Conservation (phyloP, 176 grass and related monocot species). For the Dactylis glomerata region DNA sequence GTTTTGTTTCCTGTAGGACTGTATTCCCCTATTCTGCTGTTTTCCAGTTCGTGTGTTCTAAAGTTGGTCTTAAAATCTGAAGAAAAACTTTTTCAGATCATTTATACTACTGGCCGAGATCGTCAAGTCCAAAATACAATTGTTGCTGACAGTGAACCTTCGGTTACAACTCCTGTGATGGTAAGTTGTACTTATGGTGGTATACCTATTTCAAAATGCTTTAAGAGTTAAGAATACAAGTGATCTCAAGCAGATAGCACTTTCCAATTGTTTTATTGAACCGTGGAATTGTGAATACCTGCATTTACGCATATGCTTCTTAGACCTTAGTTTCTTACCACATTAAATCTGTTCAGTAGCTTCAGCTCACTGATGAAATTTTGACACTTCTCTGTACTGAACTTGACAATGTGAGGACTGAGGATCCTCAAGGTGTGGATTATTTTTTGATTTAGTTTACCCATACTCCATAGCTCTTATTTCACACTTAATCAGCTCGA, state of each 20-base stretch:
- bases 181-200: slow-evolving; percentile 34
- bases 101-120: slow-evolving; percentile 84
- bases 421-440: background rate
- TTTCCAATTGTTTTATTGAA: slow-evolving; percentile 9
- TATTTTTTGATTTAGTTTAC: slow-evolving; percentile 10
- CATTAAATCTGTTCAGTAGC: slow-evolving; percentile 9
- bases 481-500: background rate
- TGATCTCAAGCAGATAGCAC: slow-evolving; percentile 10
- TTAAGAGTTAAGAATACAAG: slow-evolving; percentile 1
- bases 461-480: background rate
- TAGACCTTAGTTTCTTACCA: background rate
- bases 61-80: background rate
- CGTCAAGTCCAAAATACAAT: slow-evolving; percentile 70
- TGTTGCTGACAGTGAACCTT: slow-evolving; percentile 71
- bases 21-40: background rate
- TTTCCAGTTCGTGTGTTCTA: background rate
- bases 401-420: background rate
- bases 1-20: background rate
- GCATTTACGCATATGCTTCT: background rate
- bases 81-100: slow-evolving; percentile 54
- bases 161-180: slow-evolving; percentile 62
- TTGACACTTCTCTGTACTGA: slow-evolving; percentile 3
- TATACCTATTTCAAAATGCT: slow-evolving; percentile 24
- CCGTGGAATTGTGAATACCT: slow-evolving; percentile 2
- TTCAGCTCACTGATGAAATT: background rate